A percentile compares a stretch with the other conserved stretches of the same genome.
phyloP scores from a whole-genome alignment of 2,329 filamentous ascomycete species.

The Cercospora sojina region DNA sequence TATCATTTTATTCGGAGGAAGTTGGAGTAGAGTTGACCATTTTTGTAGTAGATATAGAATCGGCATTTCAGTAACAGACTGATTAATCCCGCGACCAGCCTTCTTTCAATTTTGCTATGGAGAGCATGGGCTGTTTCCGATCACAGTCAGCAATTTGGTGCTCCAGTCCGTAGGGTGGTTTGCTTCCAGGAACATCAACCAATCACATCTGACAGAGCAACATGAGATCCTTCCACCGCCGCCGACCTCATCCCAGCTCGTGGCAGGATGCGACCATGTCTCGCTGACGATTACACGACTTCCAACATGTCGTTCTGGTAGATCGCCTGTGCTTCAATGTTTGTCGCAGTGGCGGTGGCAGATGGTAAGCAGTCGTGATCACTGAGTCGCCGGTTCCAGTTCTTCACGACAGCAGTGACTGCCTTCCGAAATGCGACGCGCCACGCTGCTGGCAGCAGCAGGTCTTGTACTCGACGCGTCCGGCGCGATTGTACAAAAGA shows the following conservation, averaged over 20 bases:
- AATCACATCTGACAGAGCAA: not conserved
- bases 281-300: not conserved
- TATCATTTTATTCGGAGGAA: conserved; percentile 37
- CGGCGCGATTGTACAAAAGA: conserved; percentile 14
- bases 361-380: not conserved
- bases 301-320: not conserved
- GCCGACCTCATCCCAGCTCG: conserved; percentile 9
- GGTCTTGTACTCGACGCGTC: not conserved
- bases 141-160: too few species aligned
- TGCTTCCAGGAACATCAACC: not conserved
- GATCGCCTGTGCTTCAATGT: not conserved
- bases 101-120: too few species aligned
- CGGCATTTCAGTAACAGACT: not conserved
- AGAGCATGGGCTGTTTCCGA: too few species aligned
- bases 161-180: not conserved
- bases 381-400: not conserved
- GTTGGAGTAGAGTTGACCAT: not conserved
- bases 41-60: not conserved
- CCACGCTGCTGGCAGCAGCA: not conserved
- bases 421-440: not conserved
- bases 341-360: not conserved
- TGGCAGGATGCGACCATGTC: not conserved
- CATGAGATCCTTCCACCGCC: not conserved
- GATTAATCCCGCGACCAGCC: too few species aligned
- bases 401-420: not conserved